Evolutionary conservation across 2,329 filamentous ascomycete genomes (phyloP).

Genomic region (Mariannaea elegans): DNA sequence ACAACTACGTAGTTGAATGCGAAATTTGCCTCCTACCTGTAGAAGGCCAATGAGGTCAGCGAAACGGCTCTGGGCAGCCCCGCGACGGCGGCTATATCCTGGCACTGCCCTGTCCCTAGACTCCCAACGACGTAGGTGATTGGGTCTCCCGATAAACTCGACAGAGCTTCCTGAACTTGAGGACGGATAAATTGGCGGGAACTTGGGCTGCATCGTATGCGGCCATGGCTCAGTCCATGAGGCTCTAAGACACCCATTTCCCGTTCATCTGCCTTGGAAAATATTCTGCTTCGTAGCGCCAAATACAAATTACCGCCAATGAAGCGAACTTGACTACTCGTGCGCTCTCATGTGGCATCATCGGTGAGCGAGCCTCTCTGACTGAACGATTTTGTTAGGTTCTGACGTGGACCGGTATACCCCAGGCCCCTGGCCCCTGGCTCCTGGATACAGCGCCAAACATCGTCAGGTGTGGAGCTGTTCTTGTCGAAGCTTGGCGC

Average conservation of each 20-base stretch:
- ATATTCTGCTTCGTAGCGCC: too few relatives aligned
- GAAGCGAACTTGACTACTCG: too few relatives aligned
- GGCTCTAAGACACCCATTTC: neutral
- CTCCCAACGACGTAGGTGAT: neutral
- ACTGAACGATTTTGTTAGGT: too few relatives aligned
- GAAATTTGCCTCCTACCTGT: slow-evolving; percentile 6
- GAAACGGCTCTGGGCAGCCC: slow-evolving; percentile 4
- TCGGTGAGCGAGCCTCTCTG: too few relatives aligned
- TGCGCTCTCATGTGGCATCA: too few relatives aligned
- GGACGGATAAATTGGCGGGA: slow-evolving; percentile 4
- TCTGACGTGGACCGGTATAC: too few relatives aligned
- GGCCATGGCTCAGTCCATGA: neutral
- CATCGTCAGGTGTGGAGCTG: slow-evolving; percentile 20
- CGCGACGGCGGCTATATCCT: slow-evolving; percentile 21
- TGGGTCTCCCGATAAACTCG: slow-evolving; percentile 6
- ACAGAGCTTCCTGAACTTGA: neutral
- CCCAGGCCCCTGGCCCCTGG: too few relatives aligned
- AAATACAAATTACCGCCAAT: too few relatives aligned
- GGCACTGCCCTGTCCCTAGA: neutral
- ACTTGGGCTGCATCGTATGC: slow-evolving; percentile 13
- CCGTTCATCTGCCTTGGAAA: neutral
- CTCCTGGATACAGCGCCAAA: neutral
- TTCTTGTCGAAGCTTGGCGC: slow-evolving; percentile 18
- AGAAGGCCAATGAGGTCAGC: slow-evolving; percentile 8
- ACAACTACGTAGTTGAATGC: neutral